These are phyloP conservation scores for Gnaphalium uliginosum DNA, from an alignment of 129 eudicot genomes.

Conservation along the genomic window DNA sequence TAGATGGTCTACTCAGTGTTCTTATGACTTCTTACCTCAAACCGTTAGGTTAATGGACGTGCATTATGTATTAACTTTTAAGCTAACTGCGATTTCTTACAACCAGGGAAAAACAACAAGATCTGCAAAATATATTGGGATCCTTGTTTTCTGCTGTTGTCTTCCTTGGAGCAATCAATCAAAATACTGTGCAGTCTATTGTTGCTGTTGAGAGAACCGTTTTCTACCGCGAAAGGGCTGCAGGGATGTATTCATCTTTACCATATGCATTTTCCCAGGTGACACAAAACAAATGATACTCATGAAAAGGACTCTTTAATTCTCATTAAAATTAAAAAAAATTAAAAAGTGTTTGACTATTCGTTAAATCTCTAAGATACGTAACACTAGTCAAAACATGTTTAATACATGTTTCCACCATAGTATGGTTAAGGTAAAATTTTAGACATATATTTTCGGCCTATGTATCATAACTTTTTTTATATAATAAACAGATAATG, in stretches of 20 bases:
- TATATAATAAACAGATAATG: no score
- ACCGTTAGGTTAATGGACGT: slow-evolving; percentile 14
- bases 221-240: slow-evolving; percentile 80
- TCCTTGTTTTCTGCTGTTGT: slow-evolving; percentile 64
- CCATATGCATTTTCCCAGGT: slow-evolving; percentile 95
- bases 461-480: no score
- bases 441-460: no score
- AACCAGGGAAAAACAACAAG: slow-evolving; percentile 44
- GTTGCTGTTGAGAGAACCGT: slow-evolving; percentile 72
- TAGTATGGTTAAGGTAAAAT: no score
- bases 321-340: background rate
- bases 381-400: no score
- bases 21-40: slow-evolving; percentile 27
- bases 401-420: no score
- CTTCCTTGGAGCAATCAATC: slow-evolving; percentile 67
- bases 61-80: background rate
- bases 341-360: background rate
- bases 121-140: slow-evolving; percentile 59
- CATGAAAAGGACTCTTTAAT: background rate
- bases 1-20: background rate
- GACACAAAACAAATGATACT: background rate
- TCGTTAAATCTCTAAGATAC: background rate
- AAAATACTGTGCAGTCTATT: slow-evolving; percentile 66
- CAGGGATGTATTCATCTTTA: slow-evolving; percentile 86
- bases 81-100: background rate